A percentile compares a stretch with the other conserved stretches of the same genome.
Conservation (phyloP, 2,329 filamentous ascomycete species). For the Didymosphaeria variabile region DNA sequence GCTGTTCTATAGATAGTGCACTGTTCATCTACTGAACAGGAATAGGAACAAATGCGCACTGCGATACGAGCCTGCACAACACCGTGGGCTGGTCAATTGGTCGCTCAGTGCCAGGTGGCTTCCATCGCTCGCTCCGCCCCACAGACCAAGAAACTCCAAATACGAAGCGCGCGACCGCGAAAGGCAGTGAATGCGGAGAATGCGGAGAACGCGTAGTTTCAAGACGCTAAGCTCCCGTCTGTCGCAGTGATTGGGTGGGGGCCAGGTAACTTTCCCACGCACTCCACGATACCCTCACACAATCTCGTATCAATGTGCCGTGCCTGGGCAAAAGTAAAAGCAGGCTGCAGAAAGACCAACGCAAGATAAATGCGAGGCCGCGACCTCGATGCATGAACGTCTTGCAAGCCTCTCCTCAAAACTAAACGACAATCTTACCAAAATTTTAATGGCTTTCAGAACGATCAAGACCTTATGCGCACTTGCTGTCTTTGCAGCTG, state of each 20-base stretch:
- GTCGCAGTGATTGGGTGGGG: conserved; percentile 1
- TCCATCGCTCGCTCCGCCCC: not conserved
- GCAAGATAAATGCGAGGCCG: conserved; percentile 1
- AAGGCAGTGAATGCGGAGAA: not conserved
- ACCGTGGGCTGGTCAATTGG: not conserved
- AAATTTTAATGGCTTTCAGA: conserved; percentile 1
- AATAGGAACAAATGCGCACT: not conserved
- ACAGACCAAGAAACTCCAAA: not conserved
- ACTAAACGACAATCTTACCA: not conserved
- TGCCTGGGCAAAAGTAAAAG: conserved; percentile 2
- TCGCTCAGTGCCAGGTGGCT: not conserved
- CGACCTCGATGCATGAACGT: not conserved
- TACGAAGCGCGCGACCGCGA: not conserved
- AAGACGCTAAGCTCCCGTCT: not conserved
- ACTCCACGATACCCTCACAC: not conserved
- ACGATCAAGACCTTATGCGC: not conserved
- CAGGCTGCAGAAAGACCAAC: not conserved
- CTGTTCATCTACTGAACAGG: not conserved
- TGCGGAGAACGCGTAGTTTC: not conserved
- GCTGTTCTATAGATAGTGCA: not conserved
- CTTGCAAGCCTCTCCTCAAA: not conserved
- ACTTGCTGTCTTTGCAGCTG: not conserved
- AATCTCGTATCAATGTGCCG: conserved; percentile 5
- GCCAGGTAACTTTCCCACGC: not conserved
- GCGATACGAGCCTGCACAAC: conserved; percentile 4